A percentile compares a stretch with the other conserved stretches of the same genome.
These are phyloP conservation scores for Fusarium pininemorale DNA, from an alignment of 2,329 filamentous ascomycete species.

Conservation along the genomic window DNA sequence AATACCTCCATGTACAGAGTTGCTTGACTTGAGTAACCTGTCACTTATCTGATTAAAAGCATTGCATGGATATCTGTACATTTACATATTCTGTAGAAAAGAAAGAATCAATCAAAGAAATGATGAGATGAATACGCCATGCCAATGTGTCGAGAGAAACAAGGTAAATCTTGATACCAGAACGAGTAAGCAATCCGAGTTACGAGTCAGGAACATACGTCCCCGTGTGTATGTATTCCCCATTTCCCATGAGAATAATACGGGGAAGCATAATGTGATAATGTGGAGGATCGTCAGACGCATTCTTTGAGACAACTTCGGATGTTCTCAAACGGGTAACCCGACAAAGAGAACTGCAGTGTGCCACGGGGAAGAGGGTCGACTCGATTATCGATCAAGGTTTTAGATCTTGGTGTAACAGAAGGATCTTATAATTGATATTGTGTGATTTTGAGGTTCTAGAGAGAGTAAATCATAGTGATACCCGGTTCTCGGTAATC, in stretches of 20 bases:
- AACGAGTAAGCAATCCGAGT: neutral
- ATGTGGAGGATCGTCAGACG: conserved; percentile 27
- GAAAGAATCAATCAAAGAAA: conserved; percentile 20
- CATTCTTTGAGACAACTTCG: conserved; percentile 2
- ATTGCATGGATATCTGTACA: conserved; percentile 11
- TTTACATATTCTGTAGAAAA: conserved; percentile 25
- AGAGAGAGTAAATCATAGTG: neutral
- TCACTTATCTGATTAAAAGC: conserved; percentile 11
- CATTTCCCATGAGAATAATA: neutral
- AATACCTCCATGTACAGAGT: conserved; percentile 30
- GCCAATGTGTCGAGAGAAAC: neutral
- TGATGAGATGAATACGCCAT: conserved; percentile 10
- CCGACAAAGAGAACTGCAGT: conserved; percentile 3
- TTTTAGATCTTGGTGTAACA: neutral
- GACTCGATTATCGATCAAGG: neutral
- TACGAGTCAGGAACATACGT: neutral
- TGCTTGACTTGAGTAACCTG: neutral
- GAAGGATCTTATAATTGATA: neutral
- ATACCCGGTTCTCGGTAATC: neutral
- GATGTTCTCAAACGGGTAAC: conserved; percentile 32
- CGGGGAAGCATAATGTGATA: neutral
- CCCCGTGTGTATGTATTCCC: neutral
- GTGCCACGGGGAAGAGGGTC: conserved; percentile 6
- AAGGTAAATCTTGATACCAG: neutral
- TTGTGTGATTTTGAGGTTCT: neutral